phyloP scores from a whole-genome alignment of 208 protist genomes.

The Acanthamoeba sp. region DNA sequence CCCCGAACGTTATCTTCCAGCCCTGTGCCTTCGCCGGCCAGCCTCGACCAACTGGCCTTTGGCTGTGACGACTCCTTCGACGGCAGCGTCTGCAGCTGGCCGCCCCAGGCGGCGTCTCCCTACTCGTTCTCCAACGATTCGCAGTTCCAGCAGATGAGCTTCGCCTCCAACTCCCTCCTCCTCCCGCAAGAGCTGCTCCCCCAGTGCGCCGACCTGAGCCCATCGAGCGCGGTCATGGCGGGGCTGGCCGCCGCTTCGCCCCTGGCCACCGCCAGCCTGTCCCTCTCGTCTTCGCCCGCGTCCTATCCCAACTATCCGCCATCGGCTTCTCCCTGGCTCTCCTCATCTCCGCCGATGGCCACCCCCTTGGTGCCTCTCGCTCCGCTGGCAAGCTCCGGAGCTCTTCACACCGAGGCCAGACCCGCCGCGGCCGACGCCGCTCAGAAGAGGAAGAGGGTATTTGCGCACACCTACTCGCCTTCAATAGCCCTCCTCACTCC shows the following conservation, averaged over 20 bases:
- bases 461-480: too few species aligned
- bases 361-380: background rate
- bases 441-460: conserved; percentile 22
- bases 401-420: background rate
- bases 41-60: background rate
- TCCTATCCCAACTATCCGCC: background rate
- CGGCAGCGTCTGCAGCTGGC: background rate
- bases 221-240: background rate
- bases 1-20: background rate
- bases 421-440: background rate
- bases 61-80: background rate
- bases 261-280: background rate
- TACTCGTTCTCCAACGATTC: background rate
- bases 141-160: too few species aligned
- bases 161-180: too few species aligned
- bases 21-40: background rate
- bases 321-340: background rate
- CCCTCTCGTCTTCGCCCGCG: background rate
- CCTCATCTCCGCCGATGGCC: background rate
- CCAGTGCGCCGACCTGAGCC: background rate
- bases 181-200: too few species aligned
- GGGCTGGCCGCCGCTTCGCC: background rate
- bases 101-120: background rate
- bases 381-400: background rate
- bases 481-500: too few species aligned